Percentiles rank a stretch among this genome's conserved stretches.
Conservation (phyloP, 2,329 filamentous ascomycete species). For the Fusarium dimerum region DNA sequence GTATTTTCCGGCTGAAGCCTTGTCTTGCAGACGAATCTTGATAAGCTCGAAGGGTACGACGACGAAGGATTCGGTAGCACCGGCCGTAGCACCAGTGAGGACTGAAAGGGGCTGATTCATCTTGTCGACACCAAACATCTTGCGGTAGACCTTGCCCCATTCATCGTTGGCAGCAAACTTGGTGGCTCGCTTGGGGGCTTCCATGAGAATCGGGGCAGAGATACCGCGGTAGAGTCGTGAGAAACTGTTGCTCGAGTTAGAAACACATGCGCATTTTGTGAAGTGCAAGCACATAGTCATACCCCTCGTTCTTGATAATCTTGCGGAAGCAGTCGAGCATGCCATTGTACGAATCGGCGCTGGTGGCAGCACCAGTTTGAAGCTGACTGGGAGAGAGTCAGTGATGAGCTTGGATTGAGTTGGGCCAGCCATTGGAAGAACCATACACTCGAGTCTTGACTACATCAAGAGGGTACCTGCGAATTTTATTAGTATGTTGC, state of each 20-base stretch:
- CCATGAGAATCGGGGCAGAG: constrained; percentile 94
- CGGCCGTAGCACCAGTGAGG: constrained; percentile 90
- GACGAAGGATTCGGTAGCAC: constrained; percentile 93
- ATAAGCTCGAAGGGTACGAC: constrained; percentile 98
- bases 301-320: constrained; percentile 96
- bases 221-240: constrained; percentile 96
- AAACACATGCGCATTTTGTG: constrained; percentile 3
- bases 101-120: constrained; percentile 92
- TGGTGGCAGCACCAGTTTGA: constrained; percentile 71
- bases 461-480: constrained; percentile 96
- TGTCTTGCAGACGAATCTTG: constrained; percentile 98
- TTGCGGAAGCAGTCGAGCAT: constrained; percentile 98
- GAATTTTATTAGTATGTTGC: constrained; percentile 12
- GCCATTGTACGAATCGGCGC: constrained; percentile 87
- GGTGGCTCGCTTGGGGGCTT: constrained; percentile 89
- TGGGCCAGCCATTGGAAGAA: constrained; percentile 21
- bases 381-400: constrained; percentile 66
- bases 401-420: constrained; percentile 7
- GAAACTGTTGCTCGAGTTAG: constrained; percentile 55
- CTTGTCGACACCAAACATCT: constrained; percentile 78
- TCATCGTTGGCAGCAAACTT: constrained; percentile 99
- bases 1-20: constrained; percentile 87
- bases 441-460: constrained; percentile 96
- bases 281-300: constrained; percentile 34
- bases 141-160: constrained; percentile 94